Base-by-base conservation (phyloP, 2,329 filamentous ascomycete genomes). In the Colletotrichum sansevieriae region DNA sequence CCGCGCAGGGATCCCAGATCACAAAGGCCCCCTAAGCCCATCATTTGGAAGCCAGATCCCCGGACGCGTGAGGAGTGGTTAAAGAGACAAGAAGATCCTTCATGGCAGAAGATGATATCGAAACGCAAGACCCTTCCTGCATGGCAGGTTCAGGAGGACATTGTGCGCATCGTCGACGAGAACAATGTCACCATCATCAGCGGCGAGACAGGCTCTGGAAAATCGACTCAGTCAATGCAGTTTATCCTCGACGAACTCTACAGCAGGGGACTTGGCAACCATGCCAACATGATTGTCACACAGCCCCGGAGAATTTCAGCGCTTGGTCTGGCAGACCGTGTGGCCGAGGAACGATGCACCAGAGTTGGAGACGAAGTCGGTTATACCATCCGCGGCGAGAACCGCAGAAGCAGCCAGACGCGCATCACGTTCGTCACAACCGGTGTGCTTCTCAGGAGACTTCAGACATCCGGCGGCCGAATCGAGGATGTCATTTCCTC, bases 341-440 rank as follows among this genome's bases (percentile, higher is more conserved):
- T 99, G 2, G 94, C 94, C 52, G 95, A 97, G 72, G 96, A 99
- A 79, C 88, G 96, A 70, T 97, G 94, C 78, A 89, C 88, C 9
- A 83, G 82, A 39, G 91, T 98, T 11, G 95, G 96, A 4, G 90
- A 93, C 56, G 95, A 98, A 78, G 90, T 98, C 41, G 95, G 95
- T 6, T 98, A 97, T 77, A 88, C 91, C 7, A 98, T 99, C 73
- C 90, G 95, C 70, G 95, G 95, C 71, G 95, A 98, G 78, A 95
- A 92, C 39, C 95, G 92, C 74, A 85, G 90, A 46, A 91, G 88
- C 67, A 81, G 82, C 15, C 84, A 88, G 51, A 98, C 96, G 0
- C 95, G 92, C 79, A 97, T 98, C 74, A 97, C 93, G 0, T 98
- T 98, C 76, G 93, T 98, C 70, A 99, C 95, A 0, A 98, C 95